Conservation (phyloP, 208 protist genomes). For the Crithidia fasciculata region DNA sequence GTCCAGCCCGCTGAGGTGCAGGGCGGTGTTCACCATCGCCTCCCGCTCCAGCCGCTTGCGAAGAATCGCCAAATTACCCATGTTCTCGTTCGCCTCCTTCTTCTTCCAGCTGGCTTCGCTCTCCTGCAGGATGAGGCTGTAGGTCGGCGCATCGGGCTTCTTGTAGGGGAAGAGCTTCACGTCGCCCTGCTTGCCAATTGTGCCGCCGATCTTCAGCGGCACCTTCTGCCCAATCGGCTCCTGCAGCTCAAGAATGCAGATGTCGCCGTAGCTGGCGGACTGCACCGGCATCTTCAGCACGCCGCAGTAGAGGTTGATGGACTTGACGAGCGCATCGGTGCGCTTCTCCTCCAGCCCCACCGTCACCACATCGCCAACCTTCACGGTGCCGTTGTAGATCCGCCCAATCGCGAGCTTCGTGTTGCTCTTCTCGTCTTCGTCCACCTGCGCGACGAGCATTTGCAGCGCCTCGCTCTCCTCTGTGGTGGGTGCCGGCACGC, state of each 20-base stretch:
- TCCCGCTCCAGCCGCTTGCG: constrained; percentile 89
- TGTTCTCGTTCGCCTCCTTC: constrained; percentile 88
- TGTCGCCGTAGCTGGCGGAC: constrained; percentile 82
- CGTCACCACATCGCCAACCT: constrained; percentile 86
- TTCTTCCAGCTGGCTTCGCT: constrained; percentile 91
- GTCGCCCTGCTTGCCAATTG: constrained; percentile 70
- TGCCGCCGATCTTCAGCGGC: constrained; percentile 89
- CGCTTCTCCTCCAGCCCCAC: constrained; percentile 85
- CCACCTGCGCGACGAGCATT: constrained; percentile 96
- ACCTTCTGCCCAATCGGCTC: constrained; percentile 87
- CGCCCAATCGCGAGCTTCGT: constrained; percentile 94
- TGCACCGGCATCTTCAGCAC: constrained; percentile 73
- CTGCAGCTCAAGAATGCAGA: constrained; percentile 84
- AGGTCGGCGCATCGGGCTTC: constrained; percentile 95
- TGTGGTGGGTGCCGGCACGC: constrained; percentile 74
- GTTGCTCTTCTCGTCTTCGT: constrained; percentile 80
- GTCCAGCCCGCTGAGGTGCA: constrained; percentile 64
- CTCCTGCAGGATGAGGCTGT: constrained; percentile 91
- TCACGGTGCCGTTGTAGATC: constrained; percentile 90
- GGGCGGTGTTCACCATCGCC: constrained; percentile 94
- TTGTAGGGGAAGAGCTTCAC: constrained; percentile 85
- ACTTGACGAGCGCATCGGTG: constrained; percentile 86
- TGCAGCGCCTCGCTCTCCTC: constrained; percentile 70
- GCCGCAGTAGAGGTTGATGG: constrained; percentile 88
- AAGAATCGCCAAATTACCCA: constrained; percentile 67